Evolutionary conservation across 2,329 filamentous ascomycete genomes (phyloP).

Genomic region (Calonectria naviculata): DNA sequence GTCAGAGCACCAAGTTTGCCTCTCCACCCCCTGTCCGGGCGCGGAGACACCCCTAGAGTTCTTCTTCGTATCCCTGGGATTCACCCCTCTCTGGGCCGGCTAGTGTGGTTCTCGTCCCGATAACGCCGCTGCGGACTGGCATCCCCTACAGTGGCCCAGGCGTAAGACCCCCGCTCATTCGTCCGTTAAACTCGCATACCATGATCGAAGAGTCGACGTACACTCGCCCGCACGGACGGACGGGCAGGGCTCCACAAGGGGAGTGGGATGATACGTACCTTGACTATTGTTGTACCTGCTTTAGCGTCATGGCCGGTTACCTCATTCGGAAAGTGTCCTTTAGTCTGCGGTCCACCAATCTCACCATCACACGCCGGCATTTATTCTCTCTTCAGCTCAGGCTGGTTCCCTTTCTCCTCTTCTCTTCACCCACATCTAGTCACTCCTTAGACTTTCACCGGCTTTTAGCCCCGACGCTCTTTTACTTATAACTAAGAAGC

Average conservation of each 20-base stretch:
- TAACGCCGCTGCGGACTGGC: not conserved
- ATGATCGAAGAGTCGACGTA: not conserved
- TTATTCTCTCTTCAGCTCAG: conserved; percentile 34
- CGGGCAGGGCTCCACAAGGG: not conserved
- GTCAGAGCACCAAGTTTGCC: not conserved
- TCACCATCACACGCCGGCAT: conserved; percentile 35
- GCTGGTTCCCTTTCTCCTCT: conserved; percentile 27
- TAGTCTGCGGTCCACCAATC: conserved; percentile 13
- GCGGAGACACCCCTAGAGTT: not conserved
- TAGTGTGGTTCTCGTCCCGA: not conserved
- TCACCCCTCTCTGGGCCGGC: not conserved
- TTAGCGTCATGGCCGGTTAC: conserved; percentile 20
- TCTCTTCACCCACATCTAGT: conserved; percentile 42
- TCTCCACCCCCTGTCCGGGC: not conserved
- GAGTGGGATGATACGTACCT: conserved; percentile 11
- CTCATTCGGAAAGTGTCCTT: conserved; percentile 17
- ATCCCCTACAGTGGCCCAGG: not conserved
- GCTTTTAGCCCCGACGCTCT: conserved; percentile 46
- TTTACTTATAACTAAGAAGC: conserved; percentile 40
- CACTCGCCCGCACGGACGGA: not conserved
- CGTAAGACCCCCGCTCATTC: not conserved
- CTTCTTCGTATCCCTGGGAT: not conserved
- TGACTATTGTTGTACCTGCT: conserved; percentile 22
- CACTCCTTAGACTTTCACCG: conserved; percentile 40
- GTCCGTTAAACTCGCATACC: conserved; percentile 11